phyloP scores from a whole-genome alignment of 306 rosid species.

The Lablab purpureus region DNA sequence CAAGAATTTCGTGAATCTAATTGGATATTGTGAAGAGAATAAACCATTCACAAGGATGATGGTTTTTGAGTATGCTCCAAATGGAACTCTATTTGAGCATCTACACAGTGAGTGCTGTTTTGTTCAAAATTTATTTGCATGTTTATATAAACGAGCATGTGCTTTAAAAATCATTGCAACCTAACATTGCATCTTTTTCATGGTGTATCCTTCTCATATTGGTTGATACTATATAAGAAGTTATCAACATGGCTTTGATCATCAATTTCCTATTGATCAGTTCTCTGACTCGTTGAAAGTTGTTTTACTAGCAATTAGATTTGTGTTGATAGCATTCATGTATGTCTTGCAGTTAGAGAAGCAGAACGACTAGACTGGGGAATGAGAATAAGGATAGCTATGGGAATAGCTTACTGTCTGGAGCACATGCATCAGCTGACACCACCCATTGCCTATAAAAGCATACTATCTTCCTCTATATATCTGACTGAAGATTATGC shows the following conservation, averaged over 20 bases:
- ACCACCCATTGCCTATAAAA: constrained; percentile 67
- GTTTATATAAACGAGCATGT: not conserved
- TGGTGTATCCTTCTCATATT: constrained; percentile 11
- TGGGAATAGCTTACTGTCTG: constrained; percentile 94
- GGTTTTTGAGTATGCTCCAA: constrained; percentile 98
- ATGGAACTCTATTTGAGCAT: constrained; percentile 93
- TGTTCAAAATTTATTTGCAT: constrained; percentile 18
- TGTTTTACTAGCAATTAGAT: not conserved
- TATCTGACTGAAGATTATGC: constrained; percentile 93
- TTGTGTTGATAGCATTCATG: constrained; percentile 28
- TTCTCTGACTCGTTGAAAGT: not conserved
- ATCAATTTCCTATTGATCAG: not conserved
- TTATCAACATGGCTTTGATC: constrained; percentile 7
- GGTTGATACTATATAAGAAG: not conserved
- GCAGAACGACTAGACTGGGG: constrained; percentile 89
- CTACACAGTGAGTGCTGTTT: constrained; percentile 72
- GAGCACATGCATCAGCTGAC: constrained; percentile 79
- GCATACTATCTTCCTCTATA: constrained; percentile 73
- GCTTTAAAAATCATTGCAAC: constrained; percentile 14
- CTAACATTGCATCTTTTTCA: constrained; percentile 5
- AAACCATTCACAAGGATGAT: constrained; percentile 93
- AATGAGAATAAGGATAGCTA: constrained; percentile 80
- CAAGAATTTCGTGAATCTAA: constrained; percentile 86
- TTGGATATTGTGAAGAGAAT: constrained; percentile 87
- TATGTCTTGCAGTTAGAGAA: constrained; percentile 77